Evolutionary conservation across 148 eudicot species (phyloP).

Genomic region (Limonium bicolor): DNA sequence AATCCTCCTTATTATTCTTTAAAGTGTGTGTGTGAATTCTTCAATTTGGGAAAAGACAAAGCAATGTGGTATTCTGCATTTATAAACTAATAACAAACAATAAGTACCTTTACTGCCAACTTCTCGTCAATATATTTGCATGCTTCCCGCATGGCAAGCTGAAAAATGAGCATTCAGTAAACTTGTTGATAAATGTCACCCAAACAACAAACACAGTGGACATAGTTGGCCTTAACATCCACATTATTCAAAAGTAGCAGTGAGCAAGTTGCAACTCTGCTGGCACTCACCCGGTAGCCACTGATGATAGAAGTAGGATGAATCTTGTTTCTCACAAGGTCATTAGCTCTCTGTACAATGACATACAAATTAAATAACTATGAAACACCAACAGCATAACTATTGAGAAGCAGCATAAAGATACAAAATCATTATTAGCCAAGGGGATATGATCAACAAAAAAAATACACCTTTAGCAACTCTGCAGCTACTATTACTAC

Average conservation of each 20-base stretch:
- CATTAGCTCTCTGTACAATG: slow-evolving; percentile 83
- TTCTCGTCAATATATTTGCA: slow-evolving; percentile 98
- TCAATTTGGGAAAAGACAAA: no score
- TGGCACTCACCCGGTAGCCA: slow-evolving; percentile 64
- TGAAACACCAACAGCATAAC: neutral
- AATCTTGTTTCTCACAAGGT: slow-evolving; percentile 89
- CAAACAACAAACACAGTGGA: neutral
- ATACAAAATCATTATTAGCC: neutral
- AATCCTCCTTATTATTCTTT: no score
- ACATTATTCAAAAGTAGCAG: neutral
- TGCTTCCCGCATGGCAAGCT: slow-evolving; percentile 99
- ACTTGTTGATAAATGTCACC: neutral
- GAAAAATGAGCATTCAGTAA: slow-evolving; percentile 10
- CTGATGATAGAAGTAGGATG: slow-evolving; percentile 96
- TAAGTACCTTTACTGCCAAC: slow-evolving; percentile 77
- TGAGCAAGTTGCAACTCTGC: neutral
- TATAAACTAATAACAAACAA: no score
- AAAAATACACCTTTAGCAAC: slow-evolving; percentile 63
- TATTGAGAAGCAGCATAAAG: neutral
- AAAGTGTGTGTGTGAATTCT: no score
- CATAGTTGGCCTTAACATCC: neutral
- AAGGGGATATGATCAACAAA: no score
- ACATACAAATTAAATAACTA: no score
- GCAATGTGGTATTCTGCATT: no score
- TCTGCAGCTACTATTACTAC: slow-evolving; percentile 96